Base-by-base conservation (phyloP, 2,329 filamentous ascomycete species). In the Didymella pomorum region DNA sequence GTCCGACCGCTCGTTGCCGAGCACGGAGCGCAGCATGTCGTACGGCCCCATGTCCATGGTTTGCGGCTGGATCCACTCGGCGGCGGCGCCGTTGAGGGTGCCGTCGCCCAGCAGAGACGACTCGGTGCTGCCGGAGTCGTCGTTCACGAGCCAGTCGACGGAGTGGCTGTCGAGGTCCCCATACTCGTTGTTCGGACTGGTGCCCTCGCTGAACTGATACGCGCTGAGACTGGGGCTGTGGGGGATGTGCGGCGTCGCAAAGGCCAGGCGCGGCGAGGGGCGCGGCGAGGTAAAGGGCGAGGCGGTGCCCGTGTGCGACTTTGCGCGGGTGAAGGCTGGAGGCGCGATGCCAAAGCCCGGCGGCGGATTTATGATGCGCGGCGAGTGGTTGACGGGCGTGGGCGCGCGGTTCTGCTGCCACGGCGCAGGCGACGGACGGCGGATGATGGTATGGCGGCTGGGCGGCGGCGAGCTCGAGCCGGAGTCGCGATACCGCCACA, bases 11-110 rank as follows among this genome's bases (percentile, higher is more conserved):
- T 92, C 88, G 68, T 95, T 92, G 46, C 94, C 92, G 25, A 99
- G 83, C 39, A 99, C 96, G 6, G 94, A 97, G 61, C 95, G 91
- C 55, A 99, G 84, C 86, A 99, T 98, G 74, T 99, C 95, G 78
- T 97, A 97, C 0, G 95, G 94, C 58, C 92, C 96, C 94, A 99
- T 98, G 72, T 98, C 93, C 56, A 87, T 86, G 71, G 90, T 90
- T 73, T 86, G 84, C 14, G 84, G 81, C 58, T 82, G 81, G 46
- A 89, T 82, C 79, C 87, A 97, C 75, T 97, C 93, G 23, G 93
- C 90, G 5, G 92, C 92, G 14, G 89, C 89, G 42, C 88, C 89
- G 71, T 92, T 93, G 60, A 94, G 83, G 31, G 86, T 87, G 65
- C 88, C 92, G 16, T 89, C 83, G 10, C 85, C 87, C 33, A 87